Percentiles rank a stretch among this genome's conserved stretches.
phyloP scores from a whole-genome alignment of 2,329 filamentous ascomycete species.

The Xylariales sp. region DNA sequence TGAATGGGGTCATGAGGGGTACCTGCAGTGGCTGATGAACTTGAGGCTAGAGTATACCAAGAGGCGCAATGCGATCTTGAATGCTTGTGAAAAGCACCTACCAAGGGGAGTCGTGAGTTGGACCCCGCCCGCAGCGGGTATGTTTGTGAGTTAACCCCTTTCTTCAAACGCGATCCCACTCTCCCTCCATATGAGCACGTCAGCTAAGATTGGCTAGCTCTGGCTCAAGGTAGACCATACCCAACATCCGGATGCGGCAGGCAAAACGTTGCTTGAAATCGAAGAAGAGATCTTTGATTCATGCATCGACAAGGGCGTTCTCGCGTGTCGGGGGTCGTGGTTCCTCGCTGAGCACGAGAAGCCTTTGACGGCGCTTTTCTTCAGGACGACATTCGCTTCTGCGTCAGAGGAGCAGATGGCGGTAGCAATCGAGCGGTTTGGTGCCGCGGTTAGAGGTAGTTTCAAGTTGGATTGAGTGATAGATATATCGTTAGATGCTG shows the following conservation, averaged over 20 bases:
- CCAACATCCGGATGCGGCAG: conserved; percentile 56
- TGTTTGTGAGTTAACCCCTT: conserved; percentile 69
- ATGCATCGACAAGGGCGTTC: conserved; percentile 69
- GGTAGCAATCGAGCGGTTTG: conserved; percentile 70
- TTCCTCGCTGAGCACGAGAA: conserved; percentile 72
- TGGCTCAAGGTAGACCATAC: conserved; percentile 68
- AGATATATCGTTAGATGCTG: too few relatives aligned
- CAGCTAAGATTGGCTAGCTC: conserved; percentile 50
- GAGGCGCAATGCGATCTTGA: conserved; percentile 70
- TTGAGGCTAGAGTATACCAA: conserved; percentile 76
- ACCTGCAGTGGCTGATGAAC: conserved; percentile 82
- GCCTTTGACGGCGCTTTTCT: conserved; percentile 65
- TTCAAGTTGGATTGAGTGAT: conserved; percentile 31
- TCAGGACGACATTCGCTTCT: conserved; percentile 85
- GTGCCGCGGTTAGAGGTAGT: conserved; percentile 62
- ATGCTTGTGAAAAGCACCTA: conserved; percentile 73
- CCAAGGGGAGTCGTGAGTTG: conserved; percentile 73
- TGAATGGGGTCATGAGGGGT: conserved; percentile 88
- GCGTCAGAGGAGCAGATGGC: conserved; percentile 67
- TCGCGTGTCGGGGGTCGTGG: conserved; percentile 84
- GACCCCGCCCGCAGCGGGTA: conserved; percentile 77
- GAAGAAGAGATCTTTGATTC: conserved; percentile 84
- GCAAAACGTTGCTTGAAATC: conserved; percentile 56
- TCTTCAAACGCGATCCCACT: too few relatives aligned
- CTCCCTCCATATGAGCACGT: too few relatives aligned